phyloP scores from a whole-genome alignment of 2,329 filamentous ascomycete species.

The Colletotrichum sidae region DNA sequence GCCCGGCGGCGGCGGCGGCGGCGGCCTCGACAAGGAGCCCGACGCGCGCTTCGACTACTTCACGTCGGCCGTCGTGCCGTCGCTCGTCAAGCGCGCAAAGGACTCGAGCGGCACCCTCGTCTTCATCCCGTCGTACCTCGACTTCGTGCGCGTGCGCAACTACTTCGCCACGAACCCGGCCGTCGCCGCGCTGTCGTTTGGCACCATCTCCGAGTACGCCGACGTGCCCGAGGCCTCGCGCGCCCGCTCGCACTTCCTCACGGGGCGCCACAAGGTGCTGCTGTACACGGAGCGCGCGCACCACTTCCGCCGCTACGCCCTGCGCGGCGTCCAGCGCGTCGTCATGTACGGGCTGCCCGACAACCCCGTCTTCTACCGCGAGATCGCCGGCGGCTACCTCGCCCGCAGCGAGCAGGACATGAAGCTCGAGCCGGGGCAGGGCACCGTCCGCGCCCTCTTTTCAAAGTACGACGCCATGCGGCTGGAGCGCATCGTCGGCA shows the following conservation, averaged over 20 bases:
- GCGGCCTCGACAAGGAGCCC: slow-evolving; percentile 78
- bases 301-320: slow-evolving; percentile 89
- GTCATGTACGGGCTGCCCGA: slow-evolving; percentile 92
- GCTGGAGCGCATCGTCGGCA: slow-evolving; percentile 89
- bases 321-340: slow-evolving; percentile 85
- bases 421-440: slow-evolving; percentile 68
- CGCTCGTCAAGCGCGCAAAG: slow-evolving; percentile 75
- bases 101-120: slow-evolving; percentile 79
- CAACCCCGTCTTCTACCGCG: slow-evolving; percentile 84
- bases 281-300: slow-evolving; percentile 97
- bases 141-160: slow-evolving; percentile 94
- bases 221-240: slow-evolving; percentile 82
- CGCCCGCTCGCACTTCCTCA: slow-evolving; percentile 88
- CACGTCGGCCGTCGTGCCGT: slow-evolving; percentile 81
- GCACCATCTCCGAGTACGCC: slow-evolving; percentile 89
- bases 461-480: slow-evolving; percentile 91
- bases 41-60: slow-evolving; percentile 94
- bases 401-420: slow-evolving; percentile 68
- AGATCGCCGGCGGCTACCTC: slow-evolving; percentile 78
- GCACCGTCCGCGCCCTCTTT: slow-evolving; percentile 75
- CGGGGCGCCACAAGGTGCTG: slow-evolving; percentile 82
- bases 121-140: slow-evolving; percentile 93
- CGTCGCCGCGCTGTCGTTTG: slow-evolving; percentile 74
- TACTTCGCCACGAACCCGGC: slow-evolving; percentile 80
- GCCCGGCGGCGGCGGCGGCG: slow-evolving; percentile 56